Percentiles rank a stretch among this genome's conserved stretches.
Conservation (phyloP, 169 alveolate genomes). For the Cryptosporidium viatorum region DNA sequence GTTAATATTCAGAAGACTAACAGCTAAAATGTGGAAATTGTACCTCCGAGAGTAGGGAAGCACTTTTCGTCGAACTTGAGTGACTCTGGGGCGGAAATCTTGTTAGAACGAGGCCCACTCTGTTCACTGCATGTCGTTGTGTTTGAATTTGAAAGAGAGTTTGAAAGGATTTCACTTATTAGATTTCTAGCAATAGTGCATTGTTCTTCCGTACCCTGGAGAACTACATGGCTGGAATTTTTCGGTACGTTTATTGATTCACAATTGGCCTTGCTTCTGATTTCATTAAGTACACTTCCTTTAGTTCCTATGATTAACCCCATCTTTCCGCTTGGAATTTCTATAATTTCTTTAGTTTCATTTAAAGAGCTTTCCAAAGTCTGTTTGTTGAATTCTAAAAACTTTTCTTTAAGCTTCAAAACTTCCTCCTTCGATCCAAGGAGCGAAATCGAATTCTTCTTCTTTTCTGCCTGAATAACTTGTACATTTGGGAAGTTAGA, state of each 20-base stretch:
- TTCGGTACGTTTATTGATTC: conserved; percentile 61
- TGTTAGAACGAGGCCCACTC: neutral
- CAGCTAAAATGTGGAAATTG: conserved; percentile 10
- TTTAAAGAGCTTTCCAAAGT: conserved; percentile 32
- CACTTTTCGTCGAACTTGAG: conserved; percentile 69
- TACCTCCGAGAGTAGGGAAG: conserved; percentile 65
- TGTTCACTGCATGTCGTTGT: conserved; percentile 63
- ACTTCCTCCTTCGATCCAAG: conserved; percentile 60
- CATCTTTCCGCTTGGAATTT: conserved; percentile 66
- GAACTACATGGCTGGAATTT: conserved; percentile 62
- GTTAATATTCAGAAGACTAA: neutral
- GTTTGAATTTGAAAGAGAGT: conserved; percentile 48
- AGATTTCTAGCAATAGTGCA: conserved; percentile 70
- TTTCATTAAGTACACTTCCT: conserved; percentile 67
- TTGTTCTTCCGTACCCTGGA: conserved; percentile 68
- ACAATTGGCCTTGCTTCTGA: conserved; percentile 54
- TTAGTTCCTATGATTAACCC: conserved; percentile 60
- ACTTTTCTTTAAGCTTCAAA: conserved; percentile 37
- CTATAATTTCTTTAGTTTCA: conserved; percentile 49
- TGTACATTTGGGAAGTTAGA: conserved; percentile 50
- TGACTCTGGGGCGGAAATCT: conserved; percentile 36
- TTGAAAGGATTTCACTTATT: conserved; percentile 52
- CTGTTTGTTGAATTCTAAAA: conserved; percentile 26
- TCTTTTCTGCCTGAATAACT: conserved; percentile 44
- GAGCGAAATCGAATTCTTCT: conserved; percentile 18